Percentiles rank a stretch among this genome's conserved stretches.
Conservation (phyloP, 805 yeast genomes). For the Wickerhamomyces tratensis region DNA sequence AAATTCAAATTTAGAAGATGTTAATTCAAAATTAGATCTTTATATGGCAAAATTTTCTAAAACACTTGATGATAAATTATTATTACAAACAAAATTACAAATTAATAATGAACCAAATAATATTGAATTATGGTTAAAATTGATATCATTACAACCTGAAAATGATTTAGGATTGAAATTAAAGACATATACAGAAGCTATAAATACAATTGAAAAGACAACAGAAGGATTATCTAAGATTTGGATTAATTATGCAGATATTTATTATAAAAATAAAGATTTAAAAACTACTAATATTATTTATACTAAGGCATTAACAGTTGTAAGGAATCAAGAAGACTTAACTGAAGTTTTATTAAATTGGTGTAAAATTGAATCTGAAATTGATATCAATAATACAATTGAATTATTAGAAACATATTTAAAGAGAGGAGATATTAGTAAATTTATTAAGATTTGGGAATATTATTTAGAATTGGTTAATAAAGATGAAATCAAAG, state of each 20-base stretch:
- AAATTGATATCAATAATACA: conserved; percentile 18
- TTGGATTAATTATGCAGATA: conserved; percentile 63
- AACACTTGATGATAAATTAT: conserved; percentile 44
- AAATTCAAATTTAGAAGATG: conserved; percentile 6
- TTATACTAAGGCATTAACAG: conserved; percentile 54
- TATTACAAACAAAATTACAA: conserved; percentile 57
- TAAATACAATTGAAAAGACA: conserved; percentile 45
- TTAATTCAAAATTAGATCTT: conserved; percentile 29
- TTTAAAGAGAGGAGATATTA: conserved; percentile 42
- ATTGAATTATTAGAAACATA: conserved; percentile 29
- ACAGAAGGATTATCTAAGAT: conserved; percentile 40
- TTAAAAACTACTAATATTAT: conserved; percentile 50
- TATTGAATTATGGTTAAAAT: conserved; percentile 59
- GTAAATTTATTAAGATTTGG: conserved; percentile 63
- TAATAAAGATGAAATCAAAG: conserved; percentile 37
- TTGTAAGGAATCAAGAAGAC: conserved; percentile 61
- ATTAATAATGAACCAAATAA: conserved; percentile 53
- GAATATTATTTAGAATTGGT: conserved; percentile 59
- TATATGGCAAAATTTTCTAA: conserved; percentile 40
- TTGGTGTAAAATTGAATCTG: conserved; percentile 52
- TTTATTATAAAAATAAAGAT: conserved; percentile 51
- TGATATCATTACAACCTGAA: conserved; percentile 38
- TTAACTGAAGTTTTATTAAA: conserved; percentile 59
- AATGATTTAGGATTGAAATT: conserved; percentile 19
- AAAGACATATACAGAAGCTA: conserved; percentile 53